Evolutionary conservation across 495 filamentous ascomycete species (phyloP), one percentile per base, ranked within the genome.

Genomic region (Aspergillus conjunctus): DNA sequence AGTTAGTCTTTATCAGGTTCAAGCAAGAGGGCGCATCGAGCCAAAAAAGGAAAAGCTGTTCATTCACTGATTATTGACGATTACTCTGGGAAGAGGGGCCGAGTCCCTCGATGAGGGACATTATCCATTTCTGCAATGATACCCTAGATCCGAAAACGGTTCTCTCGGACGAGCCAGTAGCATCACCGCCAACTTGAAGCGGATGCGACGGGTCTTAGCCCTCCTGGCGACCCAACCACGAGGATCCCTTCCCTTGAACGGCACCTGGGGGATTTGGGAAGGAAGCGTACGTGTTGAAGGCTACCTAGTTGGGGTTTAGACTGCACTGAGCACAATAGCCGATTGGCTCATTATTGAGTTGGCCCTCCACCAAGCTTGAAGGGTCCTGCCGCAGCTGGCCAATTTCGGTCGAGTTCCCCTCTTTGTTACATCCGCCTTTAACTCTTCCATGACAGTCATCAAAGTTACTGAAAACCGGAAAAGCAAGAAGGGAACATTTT

Each of bases 181-280:
- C 21, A 48, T 17, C 10, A 20, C 17, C 8, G 17, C 20, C 8
- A 48, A 48, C 44, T 48, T 21, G 20, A 22, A 48, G 7, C 33
- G 22, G 41, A 71, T 69, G 8, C 34, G 43, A 57, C 69, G 70
- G n/a, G 57, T 9, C 9, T 48, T 7, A 22, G n/a, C 44, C 44
- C 44, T 58, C 44, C n/a, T 48, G n/a, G 17, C 18, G 56, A 51
- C 56, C 46, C 31, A 51, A 59, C 32, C 21, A 43, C 2, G 37
- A 51, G 37, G 56, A 50, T 26, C 20, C 4, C 33, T 15, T 21
- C 9, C 37, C 37, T 41, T 41, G 37, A 41, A 41, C 37, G 37
- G 7, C 37, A 41, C 34, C 34, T 48, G 44, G 7, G 21, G 44
- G 44, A 48, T 22, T 7, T 48, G 6, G 44, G 44, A 41, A 41